Evolutionary conservation across 495 filamentous ascomycete species (phyloP), one percentile per base, ranked within the genome.

Genomic region (Xylaria castorea): DNA sequence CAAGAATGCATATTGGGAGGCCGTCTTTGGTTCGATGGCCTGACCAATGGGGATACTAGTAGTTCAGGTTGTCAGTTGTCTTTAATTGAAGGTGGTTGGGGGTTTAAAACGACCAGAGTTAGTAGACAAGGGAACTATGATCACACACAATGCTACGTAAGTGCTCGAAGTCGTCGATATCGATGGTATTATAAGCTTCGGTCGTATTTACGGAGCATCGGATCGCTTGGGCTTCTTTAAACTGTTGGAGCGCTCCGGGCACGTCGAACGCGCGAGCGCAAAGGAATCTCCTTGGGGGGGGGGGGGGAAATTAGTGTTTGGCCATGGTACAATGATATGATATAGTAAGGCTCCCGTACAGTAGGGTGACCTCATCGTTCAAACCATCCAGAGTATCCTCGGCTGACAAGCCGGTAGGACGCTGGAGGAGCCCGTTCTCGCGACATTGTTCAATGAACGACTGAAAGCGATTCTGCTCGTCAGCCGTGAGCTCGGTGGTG

Each of bases 11-110:
- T 60, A 70, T 61, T 22, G 67, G 67, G 25, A 70, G 55, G 2
- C 67, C 67, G 2, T 40, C 18, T 62, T 70, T 70, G 3, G 53
- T 62, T 20, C 67, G 53, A 25, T 70, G 67, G 11, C 67, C 67
- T 22, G 67, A 61, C 67, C 67, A 70, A 25, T 50, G 36, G 20
- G 67, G 67, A 51, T 70, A 70, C 67, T 70, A 62, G n/a, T 25
- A 20, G 27, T 55, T 18, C 1, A 3, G 7, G 1, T 0, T 69
- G 20, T 69, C 16, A 69, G 50, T 60, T n/a, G 1, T 11, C 22
- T 9, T 11, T 16, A 9, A 1, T 44, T 44, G 11, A 42, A 55
- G 8, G 20, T 60, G 2, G 12, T 3, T 7, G 25, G 14, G 6
- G 25, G 8, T 38, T n/a, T 48, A 12, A 18, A 14, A 61, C 53